A percentile compares a stretch with the other conserved stretches of the same genome.
phyloP scores from a whole-genome alignment of 352 stramenopile species.

The Globisporangium cylindrosporum region DNA sequence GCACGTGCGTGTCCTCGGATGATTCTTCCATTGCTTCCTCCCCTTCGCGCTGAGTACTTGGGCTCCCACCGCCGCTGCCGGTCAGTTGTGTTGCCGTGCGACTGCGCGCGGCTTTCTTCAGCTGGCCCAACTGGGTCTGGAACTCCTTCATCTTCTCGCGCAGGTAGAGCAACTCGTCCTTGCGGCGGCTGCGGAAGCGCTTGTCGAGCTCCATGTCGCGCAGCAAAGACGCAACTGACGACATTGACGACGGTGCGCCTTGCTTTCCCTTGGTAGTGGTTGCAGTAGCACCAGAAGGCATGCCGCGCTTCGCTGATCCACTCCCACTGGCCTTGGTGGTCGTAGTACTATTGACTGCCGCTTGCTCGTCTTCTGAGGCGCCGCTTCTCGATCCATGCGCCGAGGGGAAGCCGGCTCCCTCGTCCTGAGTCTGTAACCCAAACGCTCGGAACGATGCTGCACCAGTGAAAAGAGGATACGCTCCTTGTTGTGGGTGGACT shows the following conservation, averaged over 20 bases:
- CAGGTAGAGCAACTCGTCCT: constrained; percentile 15
- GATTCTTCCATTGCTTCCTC: neutral
- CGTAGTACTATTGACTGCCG: neutral
- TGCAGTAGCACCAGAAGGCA: neutral
- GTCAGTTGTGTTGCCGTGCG: neutral
- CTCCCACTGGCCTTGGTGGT: neutral
- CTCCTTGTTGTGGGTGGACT: neutral
- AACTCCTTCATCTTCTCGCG: constrained; percentile 1
- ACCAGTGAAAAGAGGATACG: neutral
- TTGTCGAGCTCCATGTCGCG: neutral
- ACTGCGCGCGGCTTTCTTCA: neutral
- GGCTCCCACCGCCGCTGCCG: neutral
- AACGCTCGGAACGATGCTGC: neutral
- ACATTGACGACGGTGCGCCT: neutral
- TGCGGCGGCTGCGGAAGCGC: constrained; percentile 6
- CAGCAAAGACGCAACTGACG: neutral
- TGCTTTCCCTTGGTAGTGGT: neutral
- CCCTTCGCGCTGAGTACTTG: too few species aligned
- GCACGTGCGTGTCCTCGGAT: neutral
- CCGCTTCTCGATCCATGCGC: neutral
- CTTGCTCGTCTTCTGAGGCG: neutral
- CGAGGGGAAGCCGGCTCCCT: neutral
- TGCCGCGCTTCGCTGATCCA: neutral
- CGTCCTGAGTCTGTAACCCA: neutral
- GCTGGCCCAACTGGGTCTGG: neutral